Evolutionary conservation across 1,284 basidiomycete genomes (phyloP).

Genomic region (Acaromyces ingoldii): DNA sequence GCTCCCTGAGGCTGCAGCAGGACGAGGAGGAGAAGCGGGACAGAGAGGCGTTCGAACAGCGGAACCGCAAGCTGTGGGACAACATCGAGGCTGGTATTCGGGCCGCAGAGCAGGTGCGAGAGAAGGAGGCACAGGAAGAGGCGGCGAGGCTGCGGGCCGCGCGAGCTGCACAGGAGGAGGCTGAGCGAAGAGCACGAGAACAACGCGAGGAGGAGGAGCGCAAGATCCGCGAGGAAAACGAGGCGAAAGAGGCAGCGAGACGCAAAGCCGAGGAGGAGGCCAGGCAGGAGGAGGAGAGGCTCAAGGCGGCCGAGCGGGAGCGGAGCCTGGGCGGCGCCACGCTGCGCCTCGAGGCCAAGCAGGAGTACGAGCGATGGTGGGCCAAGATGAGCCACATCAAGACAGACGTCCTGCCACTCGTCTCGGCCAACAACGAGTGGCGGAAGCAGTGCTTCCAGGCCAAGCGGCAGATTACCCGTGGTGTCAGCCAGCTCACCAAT

Average conservation of each 20-base stretch:
- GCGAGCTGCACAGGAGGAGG: conserved; percentile 34
- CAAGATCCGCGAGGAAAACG: conserved; percentile 36
- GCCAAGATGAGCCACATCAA: conserved; percentile 63
- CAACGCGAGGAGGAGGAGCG: conserved; percentile 34
- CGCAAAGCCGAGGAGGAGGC: conserved; percentile 21
- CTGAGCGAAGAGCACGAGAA: conserved; percentile 28
- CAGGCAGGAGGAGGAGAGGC: conserved; percentile 16
- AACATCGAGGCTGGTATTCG: conserved; percentile 43
- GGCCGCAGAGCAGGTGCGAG: conserved; percentile 31
- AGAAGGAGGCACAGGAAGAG: conserved; percentile 26
- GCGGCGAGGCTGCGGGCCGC: conserved; percentile 32
- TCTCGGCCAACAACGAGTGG: conserved; percentile 63
- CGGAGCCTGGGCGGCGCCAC: conserved; percentile 22
- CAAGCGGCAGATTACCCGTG: conserved; percentile 80
- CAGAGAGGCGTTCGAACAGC: conserved; percentile 37
- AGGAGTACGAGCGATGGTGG: conserved; percentile 34
- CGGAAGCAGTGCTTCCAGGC: conserved; percentile 56
- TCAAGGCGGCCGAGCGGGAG: conserved; percentile 20
- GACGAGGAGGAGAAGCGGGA: conserved; percentile 29
- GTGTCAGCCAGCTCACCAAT: conserved; percentile 86
- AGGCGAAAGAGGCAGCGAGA: conserved; percentile 14
- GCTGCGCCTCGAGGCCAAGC: conserved; percentile 19
- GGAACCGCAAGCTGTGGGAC: conserved; percentile 41
- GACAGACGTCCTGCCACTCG: conserved; percentile 64
- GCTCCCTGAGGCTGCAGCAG: conserved; percentile 30